phyloP scores from a whole-genome alignment of 306 rosid species.

The Castanopsis chinensis region DNA sequence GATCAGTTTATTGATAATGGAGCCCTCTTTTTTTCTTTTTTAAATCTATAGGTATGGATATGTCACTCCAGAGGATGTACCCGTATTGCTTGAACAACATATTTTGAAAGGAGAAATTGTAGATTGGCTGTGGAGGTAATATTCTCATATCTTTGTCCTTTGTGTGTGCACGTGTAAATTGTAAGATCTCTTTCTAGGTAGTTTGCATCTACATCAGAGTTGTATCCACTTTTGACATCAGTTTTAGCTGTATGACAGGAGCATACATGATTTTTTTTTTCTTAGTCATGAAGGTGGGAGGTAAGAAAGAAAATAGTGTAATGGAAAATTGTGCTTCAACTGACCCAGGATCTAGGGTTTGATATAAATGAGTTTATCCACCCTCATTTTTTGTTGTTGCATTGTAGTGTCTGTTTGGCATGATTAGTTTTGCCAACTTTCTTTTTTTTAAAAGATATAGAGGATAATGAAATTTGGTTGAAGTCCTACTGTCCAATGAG shows the following conservation, averaged over 20 bases:
- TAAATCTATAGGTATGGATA: too few species aligned
- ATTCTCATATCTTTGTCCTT: not conserved
- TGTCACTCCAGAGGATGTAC: slow-evolving; percentile 78
- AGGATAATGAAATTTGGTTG: not conserved
- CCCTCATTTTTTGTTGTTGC: not conserved
- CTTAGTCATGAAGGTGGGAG: too few species aligned
- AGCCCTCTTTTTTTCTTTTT: too few species aligned
- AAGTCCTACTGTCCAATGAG: not conserved
- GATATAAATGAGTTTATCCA: not conserved
- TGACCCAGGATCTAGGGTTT: not conserved
- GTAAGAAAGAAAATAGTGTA: too few species aligned
- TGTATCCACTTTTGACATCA: not conserved
- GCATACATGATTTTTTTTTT: too few species aligned
- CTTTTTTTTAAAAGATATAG: not conserved
- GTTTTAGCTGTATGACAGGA: not conserved
- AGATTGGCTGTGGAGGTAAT: slow-evolving; percentile 79
- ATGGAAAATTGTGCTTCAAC: not conserved
- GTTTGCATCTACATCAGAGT: not conserved
- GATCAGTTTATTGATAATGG: too few species aligned
- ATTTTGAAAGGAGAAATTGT: slow-evolving; percentile 65
- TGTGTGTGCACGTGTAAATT: not conserved
- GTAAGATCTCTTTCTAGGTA: not conserved
- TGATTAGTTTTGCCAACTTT: too few species aligned
- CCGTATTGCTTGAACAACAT: slow-evolving; percentile 73
- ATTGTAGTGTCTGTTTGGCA: not conserved